Evolutionary conservation across 2,329 filamentous ascomycete species (phyloP).

Genomic region (Colletotrichum neosansevieriae): DNA sequence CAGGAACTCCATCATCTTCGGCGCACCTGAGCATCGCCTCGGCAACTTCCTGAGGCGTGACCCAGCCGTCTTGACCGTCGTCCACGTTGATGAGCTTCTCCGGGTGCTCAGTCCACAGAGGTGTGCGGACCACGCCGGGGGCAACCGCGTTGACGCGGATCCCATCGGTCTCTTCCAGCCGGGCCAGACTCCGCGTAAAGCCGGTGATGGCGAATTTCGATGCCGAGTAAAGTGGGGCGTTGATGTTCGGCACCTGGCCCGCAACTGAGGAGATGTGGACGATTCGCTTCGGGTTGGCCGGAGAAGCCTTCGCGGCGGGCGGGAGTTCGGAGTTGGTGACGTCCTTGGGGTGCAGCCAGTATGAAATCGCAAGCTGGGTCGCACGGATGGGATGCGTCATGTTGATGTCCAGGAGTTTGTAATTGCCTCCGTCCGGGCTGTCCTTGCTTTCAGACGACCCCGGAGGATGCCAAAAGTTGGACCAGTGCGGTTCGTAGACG

Average conservation of each 20-base stretch:
- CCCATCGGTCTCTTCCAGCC: conserved; percentile 48
- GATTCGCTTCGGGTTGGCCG: conserved; percentile 50
- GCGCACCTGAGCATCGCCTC: conserved; percentile 57
- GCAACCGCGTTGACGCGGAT: conserved; percentile 58
- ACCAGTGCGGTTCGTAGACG: conserved; percentile 59
- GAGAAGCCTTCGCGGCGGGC: conserved; percentile 38
- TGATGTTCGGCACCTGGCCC: conserved; percentile 50
- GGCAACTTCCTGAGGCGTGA: conserved; percentile 57
- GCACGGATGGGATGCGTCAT: conserved; percentile 55
- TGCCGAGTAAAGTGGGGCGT: conserved; percentile 53
- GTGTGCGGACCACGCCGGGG: conserved; percentile 58
- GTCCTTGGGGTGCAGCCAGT: conserved; percentile 50
- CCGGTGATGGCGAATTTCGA: conserved; percentile 54
- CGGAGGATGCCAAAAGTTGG: conserved; percentile 57
- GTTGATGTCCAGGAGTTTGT: conserved; percentile 55
- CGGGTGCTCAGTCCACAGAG: conserved; percentile 58
- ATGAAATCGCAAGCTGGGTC: conserved; percentile 54
- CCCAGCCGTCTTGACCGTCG: conserved; percentile 52
- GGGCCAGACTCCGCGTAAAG: conserved; percentile 55
- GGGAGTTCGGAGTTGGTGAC: conserved; percentile 18
- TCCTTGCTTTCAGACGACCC: conserved; percentile 51
- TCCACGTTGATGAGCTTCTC: conserved; percentile 57
- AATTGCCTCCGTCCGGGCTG: conserved; percentile 46
- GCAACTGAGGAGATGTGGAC: conserved; percentile 55
- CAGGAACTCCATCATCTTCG: conserved; percentile 48